Conservation (phyloP, 2,329 filamentous ascomycete species). For the Talaromyces sp. region DNA sequence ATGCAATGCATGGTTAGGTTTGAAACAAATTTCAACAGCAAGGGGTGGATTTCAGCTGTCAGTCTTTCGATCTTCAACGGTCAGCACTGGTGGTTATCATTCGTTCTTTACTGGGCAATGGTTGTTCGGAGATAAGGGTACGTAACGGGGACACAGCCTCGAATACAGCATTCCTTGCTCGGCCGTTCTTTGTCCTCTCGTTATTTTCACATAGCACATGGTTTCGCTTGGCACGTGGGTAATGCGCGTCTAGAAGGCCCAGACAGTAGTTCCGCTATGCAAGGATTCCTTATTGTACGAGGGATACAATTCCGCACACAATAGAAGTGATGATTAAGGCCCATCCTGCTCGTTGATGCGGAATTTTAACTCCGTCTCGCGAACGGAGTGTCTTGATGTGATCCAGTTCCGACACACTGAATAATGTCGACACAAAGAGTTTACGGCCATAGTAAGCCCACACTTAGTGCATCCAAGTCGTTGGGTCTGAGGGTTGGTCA, state of each 20-base stretch:
- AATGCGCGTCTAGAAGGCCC: not conserved
- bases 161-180: not conserved
- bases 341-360: not conserved
- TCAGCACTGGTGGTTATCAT: not conserved
- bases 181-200: not conserved
- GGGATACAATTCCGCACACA: not conserved
- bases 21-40: not conserved
- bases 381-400: not conserved
- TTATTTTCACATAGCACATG: not conserved
- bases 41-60: not conserved
- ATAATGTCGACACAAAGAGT: not conserved
- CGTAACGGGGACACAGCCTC: not conserved
- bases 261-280: not conserved
- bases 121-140: not conserved
- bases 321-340: no score
- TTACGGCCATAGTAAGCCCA: not conserved
- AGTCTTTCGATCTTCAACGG: not conserved
- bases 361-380: not conserved
- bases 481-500: not conserved
- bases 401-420: not conserved
- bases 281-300: not conserved
- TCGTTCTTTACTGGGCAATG: not conserved
- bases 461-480: not conserved
- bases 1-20: not conserved
- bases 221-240: not conserved